These are phyloP conservation scores for Tetracladium setigerum DNA, from an alignment of 495 filamentous ascomycete genomes.

Conservation along the genomic window DNA sequence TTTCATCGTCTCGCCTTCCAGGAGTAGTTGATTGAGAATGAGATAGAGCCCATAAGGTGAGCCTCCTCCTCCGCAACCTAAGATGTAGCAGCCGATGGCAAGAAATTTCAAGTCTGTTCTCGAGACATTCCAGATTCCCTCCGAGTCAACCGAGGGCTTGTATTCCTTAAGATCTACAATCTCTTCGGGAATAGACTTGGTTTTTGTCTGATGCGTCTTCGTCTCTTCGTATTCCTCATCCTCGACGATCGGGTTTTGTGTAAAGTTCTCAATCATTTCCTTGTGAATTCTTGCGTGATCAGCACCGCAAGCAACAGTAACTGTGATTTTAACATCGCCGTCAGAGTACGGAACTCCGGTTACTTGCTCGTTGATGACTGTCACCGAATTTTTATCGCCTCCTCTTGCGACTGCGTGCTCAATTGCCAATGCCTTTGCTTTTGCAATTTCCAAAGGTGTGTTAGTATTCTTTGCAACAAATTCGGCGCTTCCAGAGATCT, in stretches of 20 bases:
- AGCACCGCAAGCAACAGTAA: constrained; percentile 6
- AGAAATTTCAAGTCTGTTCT: constrained; percentile 51
- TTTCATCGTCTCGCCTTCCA: constrained; percentile 35
- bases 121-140: constrained; percentile 37
- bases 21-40: constrained; percentile 36
- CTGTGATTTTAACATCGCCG: constrained; percentile 4
- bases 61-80: constrained; percentile 54
- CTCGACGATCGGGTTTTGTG: background rate
- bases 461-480: too few species aligned
- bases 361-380: constrained; percentile 3
- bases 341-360: constrained; percentile 5
- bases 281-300: constrained; percentile 6
- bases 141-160: too few species aligned
- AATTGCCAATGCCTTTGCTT: constrained; percentile 30
- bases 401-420: constrained; percentile 36
- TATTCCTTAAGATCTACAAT: too few species aligned
- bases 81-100: constrained; percentile 50
- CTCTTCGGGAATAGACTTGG: too few species aligned
- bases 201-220: constrained; percentile 1
- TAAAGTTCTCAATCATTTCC: background rate
- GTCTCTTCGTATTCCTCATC: constrained; percentile 9
- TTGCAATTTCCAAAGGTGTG: constrained; percentile 14
- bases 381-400: constrained; percentile 9
- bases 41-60: constrained; percentile 39
- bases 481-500: constrained; percentile 22